A percentile compares a stretch with the other conserved stretches of the same genome.
Conservation (phyloP, 2,329 filamentous ascomycete species). For the Arthrobotrys sinensis region DNA sequence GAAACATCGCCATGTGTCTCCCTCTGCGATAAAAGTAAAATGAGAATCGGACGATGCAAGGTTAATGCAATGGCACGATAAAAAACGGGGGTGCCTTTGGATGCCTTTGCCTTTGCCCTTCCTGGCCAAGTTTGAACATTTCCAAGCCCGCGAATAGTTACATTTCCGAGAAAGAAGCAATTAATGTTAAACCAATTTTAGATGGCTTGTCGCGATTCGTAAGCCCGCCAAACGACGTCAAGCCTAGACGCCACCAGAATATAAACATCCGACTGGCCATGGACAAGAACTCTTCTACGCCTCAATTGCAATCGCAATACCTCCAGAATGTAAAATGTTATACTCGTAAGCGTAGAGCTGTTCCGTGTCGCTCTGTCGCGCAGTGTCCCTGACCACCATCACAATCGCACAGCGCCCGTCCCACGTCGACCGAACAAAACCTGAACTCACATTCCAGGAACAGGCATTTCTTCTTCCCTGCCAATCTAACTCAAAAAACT, state of each 20-base stretch:
- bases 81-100: background rate
- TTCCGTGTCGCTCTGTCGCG: background rate
- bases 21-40: background rate
- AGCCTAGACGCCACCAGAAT: background rate
- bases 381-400: background rate
- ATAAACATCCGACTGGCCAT: constrained; percentile 4
- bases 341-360: too few species aligned
- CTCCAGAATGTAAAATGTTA: background rate
- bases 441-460: constrained; percentile 4
- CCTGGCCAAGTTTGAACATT: background rate
- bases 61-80: background rate
- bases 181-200: constrained; percentile 14
- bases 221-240: constrained; percentile 36
- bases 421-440: too few species aligned
- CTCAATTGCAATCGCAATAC: too few species aligned
- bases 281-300: background rate
- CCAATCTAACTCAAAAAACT: background rate
- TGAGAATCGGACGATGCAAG: constrained; percentile 15
- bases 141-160: constrained; percentile 5
- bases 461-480: background rate
- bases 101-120: background rate
- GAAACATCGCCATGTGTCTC: constrained; percentile 5
- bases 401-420: background rate
- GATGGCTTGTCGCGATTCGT: constrained; percentile 25
- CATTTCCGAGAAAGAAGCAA: constrained; percentile 30